These are phyloP conservation scores for Elsinoe australis DNA, from an alignment of 2,329 filamentous ascomycete species.

Conservation along the genomic window DNA sequence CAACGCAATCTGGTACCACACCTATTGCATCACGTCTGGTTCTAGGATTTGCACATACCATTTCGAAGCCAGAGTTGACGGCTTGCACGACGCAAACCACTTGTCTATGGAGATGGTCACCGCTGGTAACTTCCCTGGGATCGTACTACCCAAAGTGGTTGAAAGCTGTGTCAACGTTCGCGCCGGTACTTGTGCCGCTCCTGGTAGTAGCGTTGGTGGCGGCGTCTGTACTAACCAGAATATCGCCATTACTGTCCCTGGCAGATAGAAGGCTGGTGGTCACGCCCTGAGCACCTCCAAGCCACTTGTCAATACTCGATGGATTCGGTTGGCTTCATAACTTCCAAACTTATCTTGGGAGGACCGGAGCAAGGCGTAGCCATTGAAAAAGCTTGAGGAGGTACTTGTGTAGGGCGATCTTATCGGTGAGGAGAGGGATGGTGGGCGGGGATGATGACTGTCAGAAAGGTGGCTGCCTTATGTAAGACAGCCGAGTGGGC, in stretches of 20 bases:
- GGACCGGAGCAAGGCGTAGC: too few relatives aligned
- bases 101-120: not conserved
- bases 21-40: not conserved
- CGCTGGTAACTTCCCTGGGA: not conserved
- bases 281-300: too few relatives aligned
- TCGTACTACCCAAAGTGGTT: not conserved
- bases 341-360: not conserved
- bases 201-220: not conserved
- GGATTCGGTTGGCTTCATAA: too few relatives aligned
- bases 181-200: not conserved
- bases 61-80: not conserved
- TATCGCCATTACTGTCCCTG: not conserved
- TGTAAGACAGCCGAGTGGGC: too few relatives aligned
- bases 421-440: too few relatives aligned
- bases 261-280: not conserved
- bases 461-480: too few relatives aligned
- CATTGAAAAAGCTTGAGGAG: too few relatives aligned
- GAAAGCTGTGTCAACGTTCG: not conserved
- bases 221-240: not conserved
- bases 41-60: not conserved
- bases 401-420: too few relatives aligned
- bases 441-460: too few relatives aligned
- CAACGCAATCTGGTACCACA: not conserved
- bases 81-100: not conserved
- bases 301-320: too few relatives aligned